phyloP scores from a whole-genome alignment of 2,329 filamentous ascomycete genomes.

The Orbilia quercus region DNA sequence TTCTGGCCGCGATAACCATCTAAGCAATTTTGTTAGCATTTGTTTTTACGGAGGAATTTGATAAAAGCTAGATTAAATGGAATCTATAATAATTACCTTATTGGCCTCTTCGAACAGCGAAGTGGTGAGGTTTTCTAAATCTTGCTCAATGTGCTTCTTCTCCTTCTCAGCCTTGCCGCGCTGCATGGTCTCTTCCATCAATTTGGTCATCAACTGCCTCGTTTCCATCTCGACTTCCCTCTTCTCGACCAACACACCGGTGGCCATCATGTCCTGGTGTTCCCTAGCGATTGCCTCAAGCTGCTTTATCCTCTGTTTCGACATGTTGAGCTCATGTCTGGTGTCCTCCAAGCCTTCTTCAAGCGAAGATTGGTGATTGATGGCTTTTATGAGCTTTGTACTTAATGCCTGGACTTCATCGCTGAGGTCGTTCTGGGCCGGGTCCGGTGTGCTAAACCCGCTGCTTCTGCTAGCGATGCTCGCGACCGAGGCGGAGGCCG shows the following conservation, averaged over 20 bases:
- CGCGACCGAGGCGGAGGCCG: constrained; percentile 12
- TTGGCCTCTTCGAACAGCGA: constrained; percentile 98
- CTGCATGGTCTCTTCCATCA: constrained; percentile 74
- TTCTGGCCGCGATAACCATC: constrained; percentile 92
- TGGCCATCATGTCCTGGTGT: constrained; percentile 75
- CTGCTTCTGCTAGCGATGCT: constrained; percentile 18
- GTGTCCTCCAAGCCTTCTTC: constrained; percentile 88
- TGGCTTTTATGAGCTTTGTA: constrained; percentile 95
- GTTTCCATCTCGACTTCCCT: constrained; percentile 80
- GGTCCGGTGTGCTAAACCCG: constrained; percentile 24
- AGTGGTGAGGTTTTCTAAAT: constrained; percentile 88
- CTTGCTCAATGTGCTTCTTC: constrained; percentile 89
- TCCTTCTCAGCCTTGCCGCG: constrained; percentile 77
- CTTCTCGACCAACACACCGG: constrained; percentile 80
- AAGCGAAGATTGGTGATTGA: constrained; percentile 92
- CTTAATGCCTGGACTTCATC: constrained; percentile 88
- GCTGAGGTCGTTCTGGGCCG: constrained; percentile 68
- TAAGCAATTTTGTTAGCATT: constrained; percentile 62
- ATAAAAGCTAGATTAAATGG: neutral
- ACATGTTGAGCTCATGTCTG: constrained; percentile 81
- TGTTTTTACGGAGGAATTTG: constrained; percentile 12
- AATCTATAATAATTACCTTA: constrained; percentile 70
- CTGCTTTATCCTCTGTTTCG: constrained; percentile 74
- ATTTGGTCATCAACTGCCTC: constrained; percentile 68
- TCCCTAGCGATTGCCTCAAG: constrained; percentile 77